A percentile compares a stretch with the other conserved stretches of the same genome.
These are phyloP conservation scores for Corchorus olitorius DNA, from an alignment of 345 rosid species.

Conservation along the genomic window DNA sequence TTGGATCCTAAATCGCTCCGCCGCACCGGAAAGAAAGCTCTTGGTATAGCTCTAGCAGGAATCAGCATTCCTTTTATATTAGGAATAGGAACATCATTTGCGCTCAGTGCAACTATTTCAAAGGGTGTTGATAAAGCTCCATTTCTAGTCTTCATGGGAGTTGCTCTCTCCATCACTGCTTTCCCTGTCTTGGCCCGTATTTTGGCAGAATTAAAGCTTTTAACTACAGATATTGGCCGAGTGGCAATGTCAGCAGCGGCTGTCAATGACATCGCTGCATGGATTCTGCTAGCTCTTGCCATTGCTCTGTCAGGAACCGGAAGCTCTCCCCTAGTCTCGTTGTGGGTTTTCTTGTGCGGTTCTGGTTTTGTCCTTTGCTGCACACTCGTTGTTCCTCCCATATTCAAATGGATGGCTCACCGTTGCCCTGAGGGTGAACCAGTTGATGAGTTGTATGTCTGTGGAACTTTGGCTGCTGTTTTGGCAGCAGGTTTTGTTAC, in stretches of 20 bases:
- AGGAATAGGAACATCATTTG: conserved; percentile 60
- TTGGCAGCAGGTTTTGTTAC: conserved; percentile 69
- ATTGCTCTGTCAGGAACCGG: conserved; percentile 67
- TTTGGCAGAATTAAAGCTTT: conserved; percentile 76
- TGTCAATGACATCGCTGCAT: conserved; percentile 75
- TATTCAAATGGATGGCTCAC: conserved; percentile 57
- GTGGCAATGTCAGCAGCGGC: conserved; percentile 91
- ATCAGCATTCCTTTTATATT: conserved; percentile 58
- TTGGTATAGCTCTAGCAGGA: conserved; percentile 68
- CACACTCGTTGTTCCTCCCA: conserved; percentile 41
- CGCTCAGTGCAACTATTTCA: conserved; percentile 37
- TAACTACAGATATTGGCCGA: conserved; percentile 74
- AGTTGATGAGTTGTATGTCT: conserved; percentile 59
- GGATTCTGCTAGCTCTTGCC: conserved; percentile 86
- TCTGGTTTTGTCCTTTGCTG: conserved; percentile 44
- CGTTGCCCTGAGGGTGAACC: conserved; percentile 80
- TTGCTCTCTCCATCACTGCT: conserved; percentile 81
- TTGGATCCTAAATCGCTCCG: conserved; percentile 54
- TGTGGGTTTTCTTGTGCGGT: conserved; percentile 74
- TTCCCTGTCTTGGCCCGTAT: conserved; percentile 84
- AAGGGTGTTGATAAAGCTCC: conserved; percentile 48
- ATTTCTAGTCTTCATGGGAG: conserved; percentile 83
- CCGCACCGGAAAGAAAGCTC: conserved; percentile 58
- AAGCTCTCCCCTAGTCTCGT: conserved; percentile 51
- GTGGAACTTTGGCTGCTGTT: conserved; percentile 56